Percentiles rank a stretch among this genome's conserved stretches.
phyloP scores from a whole-genome alignment of 2,329 filamentous ascomycete species.

The Calonectria fujianensis region DNA sequence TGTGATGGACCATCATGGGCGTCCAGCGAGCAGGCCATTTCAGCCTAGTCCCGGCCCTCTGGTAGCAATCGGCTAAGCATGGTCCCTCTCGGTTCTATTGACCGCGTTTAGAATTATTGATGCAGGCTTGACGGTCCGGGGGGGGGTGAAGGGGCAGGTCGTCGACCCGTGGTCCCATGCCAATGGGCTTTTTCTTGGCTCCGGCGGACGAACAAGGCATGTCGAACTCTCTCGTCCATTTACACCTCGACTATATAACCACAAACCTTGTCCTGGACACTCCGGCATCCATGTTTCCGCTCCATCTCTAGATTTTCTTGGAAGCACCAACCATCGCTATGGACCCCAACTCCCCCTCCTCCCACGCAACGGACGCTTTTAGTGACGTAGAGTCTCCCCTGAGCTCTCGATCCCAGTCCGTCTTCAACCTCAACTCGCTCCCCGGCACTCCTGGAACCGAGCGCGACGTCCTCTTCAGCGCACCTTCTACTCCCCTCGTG shows the following conservation, averaged over 20 bases:
- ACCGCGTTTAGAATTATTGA: slow-evolving; percentile 12
- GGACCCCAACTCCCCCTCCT: background rate
- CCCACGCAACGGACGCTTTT: background rate
- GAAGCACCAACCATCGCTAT: background rate
- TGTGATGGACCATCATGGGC: background rate
- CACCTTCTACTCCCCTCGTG: slow-evolving; percentile 32
- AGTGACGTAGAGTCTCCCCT: slow-evolving; percentile 19
- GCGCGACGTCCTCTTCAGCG: slow-evolving; percentile 32
- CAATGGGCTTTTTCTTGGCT: background rate
- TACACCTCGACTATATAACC: slow-evolving; percentile 3
- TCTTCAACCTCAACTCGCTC: slow-evolving; percentile 22
- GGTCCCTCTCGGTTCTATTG: slow-evolving; percentile 14
- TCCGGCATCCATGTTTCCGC: background rate
- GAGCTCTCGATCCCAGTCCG: background rate
- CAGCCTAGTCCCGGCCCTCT: background rate
- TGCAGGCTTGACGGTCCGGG: background rate
- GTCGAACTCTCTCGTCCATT: background rate
- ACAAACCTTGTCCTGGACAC: background rate
- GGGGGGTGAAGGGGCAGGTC: background rate
- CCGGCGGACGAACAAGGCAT: background rate
- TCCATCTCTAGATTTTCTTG: background rate
- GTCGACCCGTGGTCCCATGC: background rate
- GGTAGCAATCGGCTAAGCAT: slow-evolving; percentile 1
- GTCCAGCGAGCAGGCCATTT: slow-evolving; percentile 12
- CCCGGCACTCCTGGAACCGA: slow-evolving; percentile 40